A percentile compares a stretch with the other conserved stretches of the same genome.
phyloP scores from a whole-genome alignment of 352 stramenopile genomes.

The Globisporangium irregulare region DNA sequence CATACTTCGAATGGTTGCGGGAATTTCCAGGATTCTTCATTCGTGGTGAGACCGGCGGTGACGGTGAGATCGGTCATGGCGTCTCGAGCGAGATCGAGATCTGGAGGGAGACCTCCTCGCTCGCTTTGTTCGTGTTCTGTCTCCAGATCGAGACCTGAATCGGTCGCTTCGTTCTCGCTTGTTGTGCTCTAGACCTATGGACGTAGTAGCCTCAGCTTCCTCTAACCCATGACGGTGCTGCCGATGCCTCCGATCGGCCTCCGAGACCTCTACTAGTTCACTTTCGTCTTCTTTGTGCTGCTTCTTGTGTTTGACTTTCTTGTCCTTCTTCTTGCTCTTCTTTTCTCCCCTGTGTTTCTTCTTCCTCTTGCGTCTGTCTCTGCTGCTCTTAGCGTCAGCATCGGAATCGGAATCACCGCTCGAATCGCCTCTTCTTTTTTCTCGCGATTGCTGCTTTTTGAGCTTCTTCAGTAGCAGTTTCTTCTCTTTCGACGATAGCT shows the following conservation, averaged over 20 bases:
- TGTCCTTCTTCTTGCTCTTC: constrained; percentile 20
- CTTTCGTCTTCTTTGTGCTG: background rate
- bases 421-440: constrained; percentile 7
- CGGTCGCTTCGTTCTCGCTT: constrained; percentile 1
- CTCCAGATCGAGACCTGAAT: background rate
- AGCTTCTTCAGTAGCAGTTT: constrained; percentile 59
- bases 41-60: background rate
- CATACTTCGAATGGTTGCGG: background rate
- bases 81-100: constrained; percentile 1
- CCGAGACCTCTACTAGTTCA: background rate
- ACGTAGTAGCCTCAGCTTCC: background rate
- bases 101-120: constrained; percentile 2
- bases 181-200: background rate
- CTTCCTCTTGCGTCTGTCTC: constrained; percentile 19
- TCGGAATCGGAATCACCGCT: constrained; percentile 25
- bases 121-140: background rate
- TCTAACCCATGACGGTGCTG: background rate
- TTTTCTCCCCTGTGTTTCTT: constrained; percentile 14
- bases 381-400: constrained; percentile 15
- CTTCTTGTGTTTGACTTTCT: background rate
- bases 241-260: background rate
- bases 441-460: constrained; percentile 27
- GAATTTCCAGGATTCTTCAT: background rate
- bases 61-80: background rate
- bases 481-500: constrained; percentile 68